A percentile compares a stretch with the other conserved stretches of the same genome.
Evolutionary conservation across 2,329 filamentous ascomycete species (phyloP).

Genomic region (Colletotrichum lini): DNA sequence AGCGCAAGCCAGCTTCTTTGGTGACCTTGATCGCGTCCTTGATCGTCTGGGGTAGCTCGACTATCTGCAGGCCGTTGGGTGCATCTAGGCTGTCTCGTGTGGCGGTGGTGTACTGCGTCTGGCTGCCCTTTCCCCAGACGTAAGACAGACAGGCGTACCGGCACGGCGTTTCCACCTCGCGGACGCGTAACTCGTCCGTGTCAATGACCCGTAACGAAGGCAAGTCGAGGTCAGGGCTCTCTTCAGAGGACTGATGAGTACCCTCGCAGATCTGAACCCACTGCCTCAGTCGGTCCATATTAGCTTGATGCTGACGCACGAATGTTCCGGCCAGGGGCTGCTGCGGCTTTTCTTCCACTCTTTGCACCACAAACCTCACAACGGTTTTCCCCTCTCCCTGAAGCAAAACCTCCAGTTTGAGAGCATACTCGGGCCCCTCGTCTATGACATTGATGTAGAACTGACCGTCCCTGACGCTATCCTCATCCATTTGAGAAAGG

Average conservation of each 20-base stretch:
- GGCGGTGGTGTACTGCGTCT: not conserved
- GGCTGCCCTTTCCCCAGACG: not conserved
- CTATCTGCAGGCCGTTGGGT: not conserved
- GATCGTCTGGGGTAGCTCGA: not conserved
- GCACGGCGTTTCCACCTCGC: not conserved
- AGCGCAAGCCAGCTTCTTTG: constrained; percentile 1
- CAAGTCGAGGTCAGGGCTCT: not conserved
- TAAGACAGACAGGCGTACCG: not conserved
- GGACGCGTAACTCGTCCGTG: not conserved
- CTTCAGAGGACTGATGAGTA: not conserved
- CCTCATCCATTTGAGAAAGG: not conserved
- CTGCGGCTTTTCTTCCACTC: not conserved
- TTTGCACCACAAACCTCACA: not conserved
- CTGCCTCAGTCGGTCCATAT: not conserved
- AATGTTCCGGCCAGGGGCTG: not conserved
- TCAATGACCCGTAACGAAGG: not conserved
- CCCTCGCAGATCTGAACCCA: not conserved
- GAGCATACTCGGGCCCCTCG: not conserved
- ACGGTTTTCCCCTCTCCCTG: not conserved
- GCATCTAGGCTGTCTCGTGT: not conserved
- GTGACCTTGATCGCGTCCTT: constrained; percentile 8
- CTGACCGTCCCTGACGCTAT: not conserved
- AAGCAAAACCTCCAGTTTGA: not conserved
- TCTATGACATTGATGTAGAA: not conserved
- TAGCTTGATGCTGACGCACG: not conserved